Evolutionary conservation across 805 yeast species (phyloP).

Genomic region (Candida hungchunana): DNA sequence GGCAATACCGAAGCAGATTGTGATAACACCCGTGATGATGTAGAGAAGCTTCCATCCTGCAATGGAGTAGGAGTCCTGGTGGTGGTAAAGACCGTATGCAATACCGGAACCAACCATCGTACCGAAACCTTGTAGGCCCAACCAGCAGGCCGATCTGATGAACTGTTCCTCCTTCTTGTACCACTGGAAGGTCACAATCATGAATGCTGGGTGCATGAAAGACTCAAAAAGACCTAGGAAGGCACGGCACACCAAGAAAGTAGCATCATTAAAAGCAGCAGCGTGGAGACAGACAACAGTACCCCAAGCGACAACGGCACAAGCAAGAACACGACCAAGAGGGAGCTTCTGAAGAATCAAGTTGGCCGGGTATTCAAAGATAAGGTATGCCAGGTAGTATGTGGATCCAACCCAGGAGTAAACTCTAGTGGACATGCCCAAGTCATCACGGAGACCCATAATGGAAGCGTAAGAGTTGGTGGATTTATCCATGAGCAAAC

Average conservation of each 20-base stretch:
- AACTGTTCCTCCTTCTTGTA: constrained; percentile 45
- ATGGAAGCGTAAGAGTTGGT: constrained; percentile 39
- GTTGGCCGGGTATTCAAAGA: constrained; percentile 47
- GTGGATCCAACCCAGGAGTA: constrained; percentile 54
- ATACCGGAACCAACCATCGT: constrained; percentile 45
- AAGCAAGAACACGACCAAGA: constrained; percentile 44
- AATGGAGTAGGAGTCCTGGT: constrained; percentile 35
- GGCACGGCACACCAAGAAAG: constrained; percentile 43
- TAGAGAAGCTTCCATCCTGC: constrained; percentile 58
- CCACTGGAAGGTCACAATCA: constrained; percentile 53
- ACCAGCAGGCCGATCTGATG: constrained; percentile 38
- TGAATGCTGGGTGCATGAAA: constrained; percentile 51
- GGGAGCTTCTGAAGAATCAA: constrained; percentile 50
- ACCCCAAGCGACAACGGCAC: constrained; percentile 58
- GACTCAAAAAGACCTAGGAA: constrained; percentile 49
- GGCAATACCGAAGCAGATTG: constrained; percentile 47
- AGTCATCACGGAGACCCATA: constrained; percentile 43
- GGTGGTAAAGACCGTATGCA: constrained; percentile 46
- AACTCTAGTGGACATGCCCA: constrained; percentile 39
- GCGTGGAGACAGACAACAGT: constrained; percentile 46
- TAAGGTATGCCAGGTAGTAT: constrained; percentile 59
- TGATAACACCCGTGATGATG: constrained; percentile 55
- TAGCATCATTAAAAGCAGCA: constrained; percentile 28
- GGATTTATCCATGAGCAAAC: constrained; percentile 13
- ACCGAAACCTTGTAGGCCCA: constrained; percentile 43